Conservation (phyloP, 371 early-diverging fungal species). For the Apophysomyces trapeziformis region DNA sequence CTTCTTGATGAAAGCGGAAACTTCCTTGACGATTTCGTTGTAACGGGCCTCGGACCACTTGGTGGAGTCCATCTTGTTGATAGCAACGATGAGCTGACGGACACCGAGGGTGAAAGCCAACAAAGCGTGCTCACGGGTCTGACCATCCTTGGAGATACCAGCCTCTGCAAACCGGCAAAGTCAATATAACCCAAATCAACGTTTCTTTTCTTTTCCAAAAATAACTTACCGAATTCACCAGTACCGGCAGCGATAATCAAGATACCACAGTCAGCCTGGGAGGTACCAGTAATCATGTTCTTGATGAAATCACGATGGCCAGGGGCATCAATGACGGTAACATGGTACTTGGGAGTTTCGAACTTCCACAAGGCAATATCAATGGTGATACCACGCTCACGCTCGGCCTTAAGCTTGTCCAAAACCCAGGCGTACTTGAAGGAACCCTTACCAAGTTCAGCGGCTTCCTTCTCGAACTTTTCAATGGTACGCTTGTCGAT, state of each 20-base stretch:
- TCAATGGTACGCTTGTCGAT: conserved; percentile 99
- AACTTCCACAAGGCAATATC: conserved; percentile 96
- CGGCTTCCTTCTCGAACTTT: conserved; percentile 99
- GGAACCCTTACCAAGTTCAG: conserved; percentile 98
- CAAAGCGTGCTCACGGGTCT: conserved; percentile 99
- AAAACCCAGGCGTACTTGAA: conserved; percentile 97
- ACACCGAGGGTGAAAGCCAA: conserved; percentile 98
- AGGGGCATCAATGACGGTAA: conserved; percentile 98
- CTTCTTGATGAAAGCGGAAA: conserved; percentile 92
- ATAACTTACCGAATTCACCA: conserved; percentile 88
- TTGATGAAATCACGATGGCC: conserved; percentile 99
- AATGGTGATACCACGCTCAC: conserved; percentile 97
- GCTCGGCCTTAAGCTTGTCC: conserved; percentile 97
- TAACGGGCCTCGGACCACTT: conserved; percentile 94
- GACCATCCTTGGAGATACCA: conserved; percentile 99
- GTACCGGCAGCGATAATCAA: conserved; percentile 94
- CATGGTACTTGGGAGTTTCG: conserved; percentile 94
- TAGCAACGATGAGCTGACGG: conserved; percentile 95
- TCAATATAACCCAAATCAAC: background rate
- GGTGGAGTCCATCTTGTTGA: conserved; percentile 99
- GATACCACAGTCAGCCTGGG: conserved; percentile 95
- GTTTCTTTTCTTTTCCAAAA: background rate
- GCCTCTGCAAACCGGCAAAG: conserved; percentile 44
- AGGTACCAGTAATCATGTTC: conserved; percentile 99
- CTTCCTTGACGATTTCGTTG: conserved; percentile 94